Base-by-base conservation (phyloP, 2,329 filamentous ascomycete species). In the Botrytis fragariae region DNA sequence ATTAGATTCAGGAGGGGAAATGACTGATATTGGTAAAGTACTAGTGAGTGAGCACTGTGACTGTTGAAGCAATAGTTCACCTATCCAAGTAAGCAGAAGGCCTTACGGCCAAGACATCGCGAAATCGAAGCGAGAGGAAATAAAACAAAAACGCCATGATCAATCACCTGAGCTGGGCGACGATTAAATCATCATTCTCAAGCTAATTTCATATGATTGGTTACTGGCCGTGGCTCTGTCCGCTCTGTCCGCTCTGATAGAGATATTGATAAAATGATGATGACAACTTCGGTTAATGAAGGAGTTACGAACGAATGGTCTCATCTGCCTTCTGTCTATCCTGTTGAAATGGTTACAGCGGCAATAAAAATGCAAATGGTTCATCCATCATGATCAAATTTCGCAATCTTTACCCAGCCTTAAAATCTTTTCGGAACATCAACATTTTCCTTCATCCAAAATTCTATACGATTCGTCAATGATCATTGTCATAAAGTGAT, bases 241-340 rank as follows among this genome's bases (percentile, higher is more conserved):
- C 51, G 51, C 51, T 54, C 59, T 61, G 25, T 39, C 16, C 37
- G 60, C 37, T 62, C 20, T 25, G 37, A 42, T 62, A 39, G 10
- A n/a, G 22, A 32, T 57, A 32, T 57, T 39, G n/a, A 57, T 42
- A 18, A 42, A 57, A 59, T 69, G 48, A 57, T 37, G 35, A 68
- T 57, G 69, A 45, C 44, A 48, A 39, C 59, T 71, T 62, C 70
- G 48, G 60, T 44, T 72, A 48, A 67, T 32, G 54, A 62, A 63
- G 59, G 69, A 64, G 59, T 71, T 20, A 42, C 18, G 45, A 65
- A 32, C 42, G n/a, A 42, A 65, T 57, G 32, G 51, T 25, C 61
- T 71, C 70, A 68, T 72, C 70, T 72, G 48, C 45, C 57, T 72
- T 72, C 70, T 72, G 48, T 37, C 57, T 72, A 35, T 57, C 32